phyloP scores from a whole-genome alignment of 805 yeast genomes.

The Candida chilensis region DNA sequence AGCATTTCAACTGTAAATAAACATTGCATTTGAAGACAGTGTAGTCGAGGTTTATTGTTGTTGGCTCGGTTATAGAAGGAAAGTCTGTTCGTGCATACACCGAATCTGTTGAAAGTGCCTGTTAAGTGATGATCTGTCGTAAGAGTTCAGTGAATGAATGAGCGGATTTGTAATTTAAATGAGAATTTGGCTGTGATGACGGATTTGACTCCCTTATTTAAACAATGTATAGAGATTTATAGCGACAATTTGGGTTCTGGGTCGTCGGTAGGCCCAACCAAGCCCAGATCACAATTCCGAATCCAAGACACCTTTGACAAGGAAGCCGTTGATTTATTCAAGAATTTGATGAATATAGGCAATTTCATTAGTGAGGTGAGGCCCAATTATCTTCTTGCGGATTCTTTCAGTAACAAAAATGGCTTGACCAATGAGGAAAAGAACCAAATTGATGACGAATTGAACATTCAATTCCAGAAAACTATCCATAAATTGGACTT shows the following conservation, averaged over 20 bases:
- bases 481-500: constrained; percentile 40
- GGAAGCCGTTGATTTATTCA: constrained; percentile 27
- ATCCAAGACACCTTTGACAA: constrained; percentile 26
- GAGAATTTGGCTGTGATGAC: too few relatives aligned
- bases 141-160: too few relatives aligned
- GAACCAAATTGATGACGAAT: constrained; percentile 46
- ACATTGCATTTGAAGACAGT: too few relatives aligned
- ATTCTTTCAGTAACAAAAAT: constrained; percentile 1
- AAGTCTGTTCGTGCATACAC: too few relatives aligned
- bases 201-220: constrained; percentile 38
- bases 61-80: too few relatives aligned
- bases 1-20: too few relatives aligned
- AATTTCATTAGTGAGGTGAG: constrained; percentile 20
- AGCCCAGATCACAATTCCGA: constrained; percentile 1
- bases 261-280: constrained; percentile 2
- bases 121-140: too few relatives aligned
- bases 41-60: too few relatives aligned
- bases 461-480: constrained; percentile 41
- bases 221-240: constrained; percentile 35
- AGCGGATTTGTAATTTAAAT: too few relatives aligned
- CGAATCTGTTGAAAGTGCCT: too few relatives aligned
- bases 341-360: constrained; percentile 17
- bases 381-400: constrained; percentile 21
- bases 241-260: constrained; percentile 16
- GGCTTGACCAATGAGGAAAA: constrained; percentile 40